phyloP scores from a whole-genome alignment of 1,139 yeast genomes.

The Kluyveromyces sp. region DNA sequence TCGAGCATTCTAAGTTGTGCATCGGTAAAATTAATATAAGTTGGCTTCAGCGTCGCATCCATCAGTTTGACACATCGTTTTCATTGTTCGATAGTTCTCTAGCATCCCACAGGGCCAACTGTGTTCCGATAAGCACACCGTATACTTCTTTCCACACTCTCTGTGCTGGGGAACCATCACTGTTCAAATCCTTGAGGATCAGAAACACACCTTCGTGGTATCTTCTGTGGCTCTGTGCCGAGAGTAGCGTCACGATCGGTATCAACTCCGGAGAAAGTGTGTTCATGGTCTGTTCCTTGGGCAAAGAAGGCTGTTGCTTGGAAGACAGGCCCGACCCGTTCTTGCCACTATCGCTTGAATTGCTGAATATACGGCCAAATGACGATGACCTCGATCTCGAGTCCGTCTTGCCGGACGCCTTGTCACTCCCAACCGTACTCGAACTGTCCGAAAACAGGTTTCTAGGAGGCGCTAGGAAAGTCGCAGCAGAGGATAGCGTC shows the following conservation, averaged over 20 bases:
- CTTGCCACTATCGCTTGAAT: slow-evolving; percentile 6
- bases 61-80: slow-evolving; percentile 41
- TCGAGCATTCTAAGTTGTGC: slow-evolving; percentile 75
- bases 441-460: slow-evolving; percentile 8
- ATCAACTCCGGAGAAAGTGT: slow-evolving; percentile 55
- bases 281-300: slow-evolving; percentile 9
- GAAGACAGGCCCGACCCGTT: neutral
- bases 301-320: slow-evolving; percentile 1
- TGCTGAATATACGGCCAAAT: slow-evolving; percentile 13
- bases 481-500: slow-evolving; percentile 3
- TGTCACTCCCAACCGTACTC: slow-evolving; percentile 7
- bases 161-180: slow-evolving; percentile 78
- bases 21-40: slow-evolving; percentile 84
- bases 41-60: slow-evolving; percentile 63
- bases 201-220: slow-evolving; percentile 69
- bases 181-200: slow-evolving; percentile 62
- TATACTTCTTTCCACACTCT: slow-evolving; percentile 89
- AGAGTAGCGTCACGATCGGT: slow-evolving; percentile 64
- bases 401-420: slow-evolving; percentile 4
- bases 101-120: slow-evolving; percentile 90
- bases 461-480: slow-evolving; percentile 18
- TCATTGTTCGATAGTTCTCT: slow-evolving; percentile 54
- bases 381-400: slow-evolving; percentile 16
- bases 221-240: slow-evolving; percentile 67
- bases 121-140: slow-evolving; percentile 85